A percentile compares a stretch with the other conserved stretches of the same genome.
These are phyloP conservation scores for Botryotinia calthae DNA, from an alignment of 2,329 filamentous ascomycete species.

Conservation along the genomic window DNA sequence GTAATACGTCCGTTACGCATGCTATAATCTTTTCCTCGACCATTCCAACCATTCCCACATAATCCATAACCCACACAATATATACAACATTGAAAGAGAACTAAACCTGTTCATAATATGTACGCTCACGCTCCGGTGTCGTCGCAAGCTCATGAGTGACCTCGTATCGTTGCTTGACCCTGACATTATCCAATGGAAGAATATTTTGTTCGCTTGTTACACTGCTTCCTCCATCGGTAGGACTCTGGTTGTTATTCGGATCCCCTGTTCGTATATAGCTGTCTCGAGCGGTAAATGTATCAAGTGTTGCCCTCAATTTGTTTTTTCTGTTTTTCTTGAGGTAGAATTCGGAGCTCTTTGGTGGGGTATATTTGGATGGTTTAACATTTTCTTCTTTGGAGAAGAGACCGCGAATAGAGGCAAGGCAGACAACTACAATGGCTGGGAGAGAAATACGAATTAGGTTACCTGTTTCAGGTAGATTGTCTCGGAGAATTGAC, in stretches of 20 bases:
- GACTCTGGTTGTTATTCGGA: background rate
- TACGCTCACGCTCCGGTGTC: background rate
- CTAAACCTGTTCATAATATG: background rate
- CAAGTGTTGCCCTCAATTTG: background rate
- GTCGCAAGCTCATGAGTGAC: background rate
- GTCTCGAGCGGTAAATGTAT: background rate
- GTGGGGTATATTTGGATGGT: background rate
- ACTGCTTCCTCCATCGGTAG: background rate
- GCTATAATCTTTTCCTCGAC: background rate
- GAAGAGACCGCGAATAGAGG: constrained; percentile 2
- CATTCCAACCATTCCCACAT: background rate
- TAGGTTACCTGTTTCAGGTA: background rate
- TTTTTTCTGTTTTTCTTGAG: background rate
- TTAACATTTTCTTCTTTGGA: background rate
- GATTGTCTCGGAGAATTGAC: background rate
- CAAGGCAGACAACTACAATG: background rate
- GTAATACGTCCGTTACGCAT: background rate
- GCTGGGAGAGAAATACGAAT: background rate
- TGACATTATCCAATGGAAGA: constrained; percentile 1
- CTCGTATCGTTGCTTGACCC: background rate
- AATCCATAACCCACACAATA: background rate
- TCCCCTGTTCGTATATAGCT: background rate
- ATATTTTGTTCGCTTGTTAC: constrained; percentile 1
- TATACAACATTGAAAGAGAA: background rate
- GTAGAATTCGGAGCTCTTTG: background rate